Evolutionary conservation across 768 basidiomycete species (phyloP), one percentile per base, ranked within the genome.

Genomic region (Psilocybe sp.): DNA sequence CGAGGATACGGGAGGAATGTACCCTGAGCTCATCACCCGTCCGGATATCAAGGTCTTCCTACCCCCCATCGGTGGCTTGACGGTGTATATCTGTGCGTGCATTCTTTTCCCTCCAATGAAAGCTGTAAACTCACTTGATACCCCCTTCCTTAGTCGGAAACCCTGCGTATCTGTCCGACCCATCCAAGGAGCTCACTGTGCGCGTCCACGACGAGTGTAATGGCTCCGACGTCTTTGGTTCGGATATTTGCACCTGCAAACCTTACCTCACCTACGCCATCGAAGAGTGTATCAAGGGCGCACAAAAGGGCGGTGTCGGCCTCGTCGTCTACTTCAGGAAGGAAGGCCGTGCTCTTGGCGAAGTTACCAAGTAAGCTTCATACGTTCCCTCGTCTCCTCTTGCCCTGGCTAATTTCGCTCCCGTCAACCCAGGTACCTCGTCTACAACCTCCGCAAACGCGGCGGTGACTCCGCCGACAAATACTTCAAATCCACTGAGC

Each of bases 151-250:
- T 55, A 92, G 90, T 94, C 58, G 94, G 95, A 1, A 84, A 87
- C 60, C 88, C 91, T 0, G 86, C 84, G 1, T 89, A 80, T 64
- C 73, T 93, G 62, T 74, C 77, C 5, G 89, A 94, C 60, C 77
- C 81, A 53, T 74, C 75, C 53, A 92, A 92, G 64, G 89, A 89
- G 54, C 76, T 94, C 15, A 94, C 91, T 0, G 69, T 94, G 3
- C 89, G 92, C 44, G 89, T 94, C 0, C 95, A 98, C 65, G 96
- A 97, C 61, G 93, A 95, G 73, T 98, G 95, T 63, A 95, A 95
- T 61, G 94, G 94, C 5, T 95, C 92, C 6, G 95, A 98, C 66
- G 95, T 97, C 40, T 97, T 97, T 60, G 94, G 94, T 11, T 94
- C 90, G 0, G 89, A 92, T 57, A 93, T 92, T 58, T 92, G 88